A percentile compares a stretch with the other conserved stretches of the same genome.
phyloP scores from a whole-genome alignment of 2,329 filamentous ascomycete genomes.

The Cordyceps cicadae region DNA sequence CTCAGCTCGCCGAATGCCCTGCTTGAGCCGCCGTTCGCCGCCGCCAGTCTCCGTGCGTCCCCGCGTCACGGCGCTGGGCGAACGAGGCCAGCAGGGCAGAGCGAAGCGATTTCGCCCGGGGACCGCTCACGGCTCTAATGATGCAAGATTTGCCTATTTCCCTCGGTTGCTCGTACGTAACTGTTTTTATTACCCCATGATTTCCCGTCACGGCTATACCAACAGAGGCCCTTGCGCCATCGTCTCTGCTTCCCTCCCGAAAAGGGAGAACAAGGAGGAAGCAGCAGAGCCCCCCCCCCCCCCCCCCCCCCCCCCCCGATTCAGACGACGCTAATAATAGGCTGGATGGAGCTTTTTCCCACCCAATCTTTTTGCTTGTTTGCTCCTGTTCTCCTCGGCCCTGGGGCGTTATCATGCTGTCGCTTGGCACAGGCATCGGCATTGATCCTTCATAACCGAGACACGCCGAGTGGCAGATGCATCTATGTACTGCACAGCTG shows the following conservation, averaged over 20 bases:
- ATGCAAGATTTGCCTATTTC: constrained; percentile 4
- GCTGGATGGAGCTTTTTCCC: background rate
- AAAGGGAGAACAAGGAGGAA: background rate
- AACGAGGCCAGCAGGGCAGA: background rate
- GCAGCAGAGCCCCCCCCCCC: background rate
- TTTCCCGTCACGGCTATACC: constrained; percentile 9
- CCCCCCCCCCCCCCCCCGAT: constrained; percentile 5
- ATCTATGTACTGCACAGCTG: constrained; percentile 3
- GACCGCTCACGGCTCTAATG: background rate
- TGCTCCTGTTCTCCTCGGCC: background rate
- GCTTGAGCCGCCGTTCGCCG: constrained; percentile 12
- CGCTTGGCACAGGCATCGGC: background rate
- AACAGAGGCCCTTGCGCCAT: background rate
- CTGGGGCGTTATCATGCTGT: background rate
- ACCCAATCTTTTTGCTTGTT: background rate
- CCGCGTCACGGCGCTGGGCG: background rate
- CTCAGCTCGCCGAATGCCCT: constrained; percentile 1
- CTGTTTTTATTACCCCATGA: constrained; percentile 8
- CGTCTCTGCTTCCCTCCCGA: background rate
- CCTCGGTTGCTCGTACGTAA: constrained; percentile 11
- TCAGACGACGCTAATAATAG: background rate
- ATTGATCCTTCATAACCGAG: constrained; percentile 6
- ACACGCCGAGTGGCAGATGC: constrained; percentile 5
- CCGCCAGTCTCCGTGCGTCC: constrained; percentile 8
- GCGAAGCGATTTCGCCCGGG: constrained; percentile 10